Base-by-base conservation (phyloP, 148 eudicot genomes). In the Diospyros kaki region DNA sequence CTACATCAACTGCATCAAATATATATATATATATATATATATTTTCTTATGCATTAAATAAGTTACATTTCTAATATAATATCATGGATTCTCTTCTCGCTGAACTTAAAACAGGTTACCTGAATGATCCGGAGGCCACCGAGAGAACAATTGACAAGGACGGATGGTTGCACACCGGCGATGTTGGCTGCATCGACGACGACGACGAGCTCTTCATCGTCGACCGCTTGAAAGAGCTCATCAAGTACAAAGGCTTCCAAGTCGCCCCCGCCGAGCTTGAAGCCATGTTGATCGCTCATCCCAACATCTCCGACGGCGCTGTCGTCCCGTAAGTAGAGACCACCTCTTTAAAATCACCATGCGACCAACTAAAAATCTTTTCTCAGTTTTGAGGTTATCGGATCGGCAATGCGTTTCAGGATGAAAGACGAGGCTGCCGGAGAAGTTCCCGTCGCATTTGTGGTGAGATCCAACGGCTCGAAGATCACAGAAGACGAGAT, bases 141-240 rank as follows among this genome's bases (percentile, higher is more conserved):
- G 85, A 86, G 61, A 86, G 83, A 48, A 90, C 92, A 10, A 83
- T 95, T 18, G 98, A 92, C 80, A 63, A 81, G 3, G 86, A 92
- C 44, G 98, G 98, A 2, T 95, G 97, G 97, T 83, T 95, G 15
- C 97, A 90, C 76, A 90, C 98, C 0, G 98, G 98, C 1, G 97
- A 95, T 39, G 85, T 95, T 8, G 98, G 98, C 61, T 95, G 86
- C 61, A 87, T 95, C 3, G 98, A 95, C 43, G 90, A 92, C 2
- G 89, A 95, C 15, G 85, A 87, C 2, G 91, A 92, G 85, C 77
- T 95, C 3, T 95, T 92, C 75, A 90, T 95, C 10, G 97, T 95
- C 2, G 98, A 95, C 40, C 55, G 97, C 40, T 80, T 92, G 9
- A 95, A 95, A 66, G 98, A 95, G 75, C 70, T 92, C 59, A 95